These are phyloP conservation scores for Eucalyptus lansdowneana DNA, from an alignment of 345 rosid genomes.

Conservation along the genomic window DNA sequence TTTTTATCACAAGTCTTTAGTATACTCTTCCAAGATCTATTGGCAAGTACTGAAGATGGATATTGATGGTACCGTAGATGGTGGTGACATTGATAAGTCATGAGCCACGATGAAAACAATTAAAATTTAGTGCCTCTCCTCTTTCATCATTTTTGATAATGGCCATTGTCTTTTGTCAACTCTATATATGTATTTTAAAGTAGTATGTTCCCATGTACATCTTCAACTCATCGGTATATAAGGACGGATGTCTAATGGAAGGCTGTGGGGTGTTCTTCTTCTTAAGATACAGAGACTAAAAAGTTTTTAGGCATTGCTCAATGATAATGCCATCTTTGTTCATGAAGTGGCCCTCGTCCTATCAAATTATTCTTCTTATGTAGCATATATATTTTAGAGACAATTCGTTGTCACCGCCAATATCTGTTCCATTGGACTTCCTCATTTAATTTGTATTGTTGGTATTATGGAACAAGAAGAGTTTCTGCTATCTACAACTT, in stretches of 20 bases:
- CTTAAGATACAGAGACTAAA: not conserved
- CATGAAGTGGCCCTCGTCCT: not conserved
- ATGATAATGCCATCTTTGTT: not conserved
- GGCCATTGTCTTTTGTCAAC: too few species aligned
- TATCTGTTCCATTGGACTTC: not conserved
- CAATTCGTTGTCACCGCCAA: not conserved
- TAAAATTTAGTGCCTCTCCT: too few species aligned
- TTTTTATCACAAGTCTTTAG: too few species aligned
- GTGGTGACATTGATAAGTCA: too few species aligned
- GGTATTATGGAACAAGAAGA: not conserved
- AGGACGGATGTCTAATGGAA: not conserved
- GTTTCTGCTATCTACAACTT: not conserved
- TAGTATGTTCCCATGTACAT: not conserved
- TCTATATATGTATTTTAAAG: not conserved
- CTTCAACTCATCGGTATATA: not conserved
- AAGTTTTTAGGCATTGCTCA: not conserved
- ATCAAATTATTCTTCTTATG: not conserved
- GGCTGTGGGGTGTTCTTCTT: not conserved
- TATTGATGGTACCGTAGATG: too few species aligned
- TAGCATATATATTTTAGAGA: not conserved
- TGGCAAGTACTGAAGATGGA: too few species aligned
- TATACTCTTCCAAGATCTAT: too few species aligned
- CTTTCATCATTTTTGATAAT: too few species aligned
- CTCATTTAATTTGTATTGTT: not conserved
- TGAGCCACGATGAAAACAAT: too few species aligned